Conservation (phyloP, 805 yeast genomes). For the baker's yeast (Saccharomyces cerevisiae) region DNA sequence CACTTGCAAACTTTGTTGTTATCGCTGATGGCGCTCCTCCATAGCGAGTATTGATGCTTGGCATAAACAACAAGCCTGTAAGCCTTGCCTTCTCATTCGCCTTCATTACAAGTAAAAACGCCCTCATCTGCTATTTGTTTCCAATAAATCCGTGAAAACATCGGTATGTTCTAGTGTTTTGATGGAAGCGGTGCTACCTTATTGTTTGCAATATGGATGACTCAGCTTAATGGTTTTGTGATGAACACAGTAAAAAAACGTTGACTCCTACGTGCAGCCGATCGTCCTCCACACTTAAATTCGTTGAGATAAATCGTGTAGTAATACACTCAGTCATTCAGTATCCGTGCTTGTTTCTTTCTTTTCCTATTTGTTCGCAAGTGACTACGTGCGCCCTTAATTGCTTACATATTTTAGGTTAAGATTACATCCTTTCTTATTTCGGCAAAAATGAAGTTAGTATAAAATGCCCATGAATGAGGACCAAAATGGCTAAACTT, state of each 20-base stretch:
- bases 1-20: background rate
- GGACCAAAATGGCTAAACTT: background rate
- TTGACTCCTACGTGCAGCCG: background rate
- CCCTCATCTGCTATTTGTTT: constrained; percentile 40
- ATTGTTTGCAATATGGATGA: background rate
- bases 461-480: background rate
- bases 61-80: constrained; percentile 47
- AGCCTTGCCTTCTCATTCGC: constrained; percentile 90
- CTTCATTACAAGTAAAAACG: constrained; percentile 91
- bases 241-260: background rate
- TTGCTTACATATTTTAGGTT: background rate
- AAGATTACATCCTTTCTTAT: background rate
- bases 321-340: background rate
- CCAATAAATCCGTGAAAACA: constrained; percentile 55
- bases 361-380: background rate
- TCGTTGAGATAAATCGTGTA: background rate
- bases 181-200: background rate
- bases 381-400: background rate
- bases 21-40: background rate
- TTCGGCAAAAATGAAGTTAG: background rate
- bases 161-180: background rate
- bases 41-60: constrained; percentile 38
- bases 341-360: background rate
- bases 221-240: background rate
- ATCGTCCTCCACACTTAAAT: background rate